Percentiles rank a stretch among this genome's conserved stretches.
These are phyloP conservation scores for Pachyrhizus erosus DNA, from an alignment of 306 rosid species.

Conservation along the genomic window DNA sequence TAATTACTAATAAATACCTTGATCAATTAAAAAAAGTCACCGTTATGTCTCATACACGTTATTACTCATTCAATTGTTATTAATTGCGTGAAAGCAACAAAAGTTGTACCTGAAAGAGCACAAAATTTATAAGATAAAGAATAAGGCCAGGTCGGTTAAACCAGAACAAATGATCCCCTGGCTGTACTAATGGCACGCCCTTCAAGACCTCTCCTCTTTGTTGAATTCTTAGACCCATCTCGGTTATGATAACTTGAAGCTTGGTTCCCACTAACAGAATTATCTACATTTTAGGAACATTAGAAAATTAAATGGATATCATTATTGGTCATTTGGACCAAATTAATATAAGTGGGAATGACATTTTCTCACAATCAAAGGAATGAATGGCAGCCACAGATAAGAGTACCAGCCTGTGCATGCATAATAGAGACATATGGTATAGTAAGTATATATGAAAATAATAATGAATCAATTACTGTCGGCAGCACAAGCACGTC, in stretches of 20 bases:
- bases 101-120: conserved; percentile 75
- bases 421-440: background rate
- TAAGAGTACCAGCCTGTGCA: conserved; percentile 78
- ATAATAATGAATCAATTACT: background rate
- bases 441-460: background rate
- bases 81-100: background rate
- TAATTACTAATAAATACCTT: background rate
- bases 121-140: conserved; percentile 83
- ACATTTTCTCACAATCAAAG: conserved; percentile 75
- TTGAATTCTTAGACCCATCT: conserved; percentile 76
- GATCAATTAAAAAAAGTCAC: too few species aligned
- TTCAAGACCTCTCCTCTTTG: conserved; percentile 83
- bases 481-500: background rate
- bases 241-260: conserved; percentile 85
- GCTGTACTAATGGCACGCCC: conserved; percentile 84
- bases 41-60: too few species aligned
- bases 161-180: conserved; percentile 87
- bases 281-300: conserved; percentile 51
- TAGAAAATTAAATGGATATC: background rate
- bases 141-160: conserved; percentile 72
- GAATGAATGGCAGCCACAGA: conserved; percentile 83
- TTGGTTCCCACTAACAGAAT: conserved; percentile 82
- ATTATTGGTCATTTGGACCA: background rate
- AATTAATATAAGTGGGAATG: background rate
- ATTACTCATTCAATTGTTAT: too few species aligned